phyloP scores from a whole-genome alignment of 208 protist genomes.

The Tritrichomonas musculus region DNA sequence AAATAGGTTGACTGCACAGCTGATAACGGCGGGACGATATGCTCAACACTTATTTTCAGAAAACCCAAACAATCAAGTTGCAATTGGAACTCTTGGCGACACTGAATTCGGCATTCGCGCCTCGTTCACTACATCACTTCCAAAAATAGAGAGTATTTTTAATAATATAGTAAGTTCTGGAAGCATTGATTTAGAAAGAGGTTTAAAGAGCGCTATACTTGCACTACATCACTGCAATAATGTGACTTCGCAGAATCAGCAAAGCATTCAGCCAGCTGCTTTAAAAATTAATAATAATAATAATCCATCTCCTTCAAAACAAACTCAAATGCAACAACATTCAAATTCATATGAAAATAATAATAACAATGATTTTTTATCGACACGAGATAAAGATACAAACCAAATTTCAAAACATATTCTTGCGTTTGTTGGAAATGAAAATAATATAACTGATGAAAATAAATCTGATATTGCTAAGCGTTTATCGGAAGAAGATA shows the following conservation, averaged over 20 bases:
- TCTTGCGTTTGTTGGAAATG: background rate
- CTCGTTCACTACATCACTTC: background rate
- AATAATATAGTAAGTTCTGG: background rate
- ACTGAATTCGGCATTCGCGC: background rate
- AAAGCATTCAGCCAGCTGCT: too few relatives aligned
- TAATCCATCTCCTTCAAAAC: too few relatives aligned
- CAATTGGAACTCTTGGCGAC: background rate
- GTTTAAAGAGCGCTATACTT: background rate
- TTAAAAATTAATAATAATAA: too few relatives aligned
- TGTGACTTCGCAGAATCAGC: too few relatives aligned
- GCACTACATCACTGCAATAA: background rate
- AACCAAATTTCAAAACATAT: background rate
- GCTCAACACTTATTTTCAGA: background rate
- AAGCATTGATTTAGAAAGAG: background rate
- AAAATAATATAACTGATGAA: background rate
- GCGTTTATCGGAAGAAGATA: background rate
- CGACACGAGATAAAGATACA: too few relatives aligned
- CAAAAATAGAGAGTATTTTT: background rate
- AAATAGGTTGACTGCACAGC: background rate
- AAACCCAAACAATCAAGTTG: background rate
- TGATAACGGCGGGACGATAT: background rate
- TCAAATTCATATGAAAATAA: too few relatives aligned
- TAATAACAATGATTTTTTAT: too few relatives aligned
- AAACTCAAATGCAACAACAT: too few relatives aligned
- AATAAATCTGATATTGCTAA: background rate